Base-by-base conservation (phyloP, 345 rosid species). In the Clarkia xantiana region DNA sequence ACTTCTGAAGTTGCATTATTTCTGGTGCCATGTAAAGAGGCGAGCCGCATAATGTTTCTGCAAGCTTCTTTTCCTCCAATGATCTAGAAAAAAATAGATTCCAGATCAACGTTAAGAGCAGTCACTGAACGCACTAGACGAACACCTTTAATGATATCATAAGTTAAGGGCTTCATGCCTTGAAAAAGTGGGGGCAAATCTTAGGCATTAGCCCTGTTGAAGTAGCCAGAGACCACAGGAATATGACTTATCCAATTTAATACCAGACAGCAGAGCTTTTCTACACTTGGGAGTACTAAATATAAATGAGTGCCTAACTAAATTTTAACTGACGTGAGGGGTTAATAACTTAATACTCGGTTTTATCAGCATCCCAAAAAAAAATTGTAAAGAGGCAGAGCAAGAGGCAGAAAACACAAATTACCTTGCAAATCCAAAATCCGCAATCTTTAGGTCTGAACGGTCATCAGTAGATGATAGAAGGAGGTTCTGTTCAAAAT, bases 11-110 rank as follows among this genome's bases (percentile, higher is more conserved):
- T 61, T 81, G 96, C 98, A 91, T 91, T 62, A 91, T 91, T 74
- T 91, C 98, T 14, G 98, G 98, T 63, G 98, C 98, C 96, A 91
- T 91, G 68, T 91, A 91, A 65, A 91, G 87, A 6, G 98, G 98
- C 43, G 98, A 91, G 58, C 98, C 98, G 41, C 98, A 91, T 62
- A 91, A 63, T 20, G 98, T 91, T 75, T 91, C 98, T 47, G 98
- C 98, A 34, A 91, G 93, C 51, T 86, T 86, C 69, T 77, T 76
- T 49, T 94, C 93, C 64, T 86, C 93, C 68, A 91, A 63, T 44
- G 96, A 83, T 71, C 98, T 91, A 77, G 65, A 57, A 53, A 45
- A 51, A 67, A 19, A 53, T 25, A 15, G 16, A 53, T 51, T 15
- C 14, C 15, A 57, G 23, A 55, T 52, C 48, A 11, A 13, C n/a